Evolutionary conservation across 2,329 filamentous ascomycete genomes (phyloP).

Genomic region (Pseudomassariella vexata): DNA sequence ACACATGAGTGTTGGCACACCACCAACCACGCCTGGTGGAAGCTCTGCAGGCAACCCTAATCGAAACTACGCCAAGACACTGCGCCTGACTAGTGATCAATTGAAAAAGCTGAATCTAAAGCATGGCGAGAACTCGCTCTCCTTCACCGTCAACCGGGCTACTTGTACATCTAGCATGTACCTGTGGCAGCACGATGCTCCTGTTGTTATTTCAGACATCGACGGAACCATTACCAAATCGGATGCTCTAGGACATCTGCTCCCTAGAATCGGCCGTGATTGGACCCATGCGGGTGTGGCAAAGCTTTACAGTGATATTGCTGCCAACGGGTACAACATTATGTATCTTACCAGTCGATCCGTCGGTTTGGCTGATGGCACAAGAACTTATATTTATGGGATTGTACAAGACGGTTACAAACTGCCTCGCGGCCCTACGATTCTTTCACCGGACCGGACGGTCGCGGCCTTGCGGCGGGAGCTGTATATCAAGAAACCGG

Average conservation of each 20-base stretch:
- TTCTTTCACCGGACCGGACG: constrained; percentile 89
- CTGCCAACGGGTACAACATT: constrained; percentile 94
- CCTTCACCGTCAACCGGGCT: constrained; percentile 91
- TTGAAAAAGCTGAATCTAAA: constrained; percentile 79
- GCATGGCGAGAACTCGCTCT: constrained; percentile 85
- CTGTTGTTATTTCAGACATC: constrained; percentile 96
- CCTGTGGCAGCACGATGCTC: constrained; percentile 84
- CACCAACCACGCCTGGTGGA: constrained; percentile 65
- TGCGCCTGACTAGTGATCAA: constrained; percentile 91
- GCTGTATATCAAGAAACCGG: constrained; percentile 90
- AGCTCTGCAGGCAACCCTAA: constrained; percentile 60
- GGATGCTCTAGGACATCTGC: constrained; percentile 85
- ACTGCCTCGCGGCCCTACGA: constrained; percentile 85
- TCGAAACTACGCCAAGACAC: constrained; percentile 91
- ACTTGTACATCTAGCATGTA: constrained; percentile 92
- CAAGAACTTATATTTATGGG: constrained; percentile 81
- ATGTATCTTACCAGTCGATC: constrained; percentile 95
- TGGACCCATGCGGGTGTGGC: constrained; percentile 97
- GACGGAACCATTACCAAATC: constrained; percentile 99
- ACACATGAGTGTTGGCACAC: constrained; percentile 50
- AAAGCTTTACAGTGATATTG: constrained; percentile 94
- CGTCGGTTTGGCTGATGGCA: constrained; percentile 88
- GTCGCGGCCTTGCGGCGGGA: constrained; percentile 90
- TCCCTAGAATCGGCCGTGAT: constrained; percentile 95
- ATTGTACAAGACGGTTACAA: constrained; percentile 83